phyloP scores from a whole-genome alignment of 441 rosid species.

The Pelargonium exstipulatum region DNA sequence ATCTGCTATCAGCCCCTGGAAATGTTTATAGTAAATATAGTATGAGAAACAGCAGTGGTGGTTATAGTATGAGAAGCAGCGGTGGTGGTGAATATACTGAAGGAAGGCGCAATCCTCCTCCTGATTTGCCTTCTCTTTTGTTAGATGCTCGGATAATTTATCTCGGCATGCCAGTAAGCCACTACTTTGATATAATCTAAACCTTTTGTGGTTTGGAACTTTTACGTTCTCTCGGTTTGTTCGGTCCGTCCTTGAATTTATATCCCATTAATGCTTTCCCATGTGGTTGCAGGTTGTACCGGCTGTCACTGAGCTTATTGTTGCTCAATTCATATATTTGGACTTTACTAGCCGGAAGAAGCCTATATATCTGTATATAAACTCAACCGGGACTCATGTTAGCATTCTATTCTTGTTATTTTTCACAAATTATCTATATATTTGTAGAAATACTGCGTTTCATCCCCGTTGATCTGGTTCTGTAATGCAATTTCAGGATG shows the following conservation, averaged over 20 bases:
- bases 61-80: slow-evolving; percentile 57
- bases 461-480: slow-evolving; percentile 19
- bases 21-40: slow-evolving; percentile 24
- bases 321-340: slow-evolving; percentile 78
- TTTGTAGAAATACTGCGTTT: background rate
- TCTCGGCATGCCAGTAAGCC: slow-evolving; percentile 82
- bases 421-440: background rate
- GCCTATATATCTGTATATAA: slow-evolving; percentile 74
- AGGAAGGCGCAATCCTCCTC: slow-evolving; percentile 53
- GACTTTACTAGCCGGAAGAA: slow-evolving; percentile 57
- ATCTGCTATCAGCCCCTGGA: slow-evolving; percentile 39
- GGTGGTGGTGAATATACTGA: slow-evolving; percentile 51
- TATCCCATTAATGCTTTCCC: slow-evolving; percentile 16
- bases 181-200: background rate
- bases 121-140: slow-evolving; percentile 83
- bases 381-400: slow-evolving; percentile 86
- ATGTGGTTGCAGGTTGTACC: slow-evolving; percentile 59
- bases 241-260: slow-evolving; percentile 13
- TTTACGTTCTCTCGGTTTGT: slow-evolving; percentile 1
- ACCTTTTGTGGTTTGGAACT: slow-evolving; percentile 5
- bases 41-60: slow-evolving; percentile 59
- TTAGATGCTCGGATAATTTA: slow-evolving; percentile 78
- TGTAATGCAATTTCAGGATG: slow-evolving; percentile 45
- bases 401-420: slow-evolving; percentile 12
- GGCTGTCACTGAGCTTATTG: slow-evolving; percentile 69